Base-by-base conservation (phyloP, 768 basidiomycete genomes). In the Porphyrellus cyaneotinctus region DNA sequence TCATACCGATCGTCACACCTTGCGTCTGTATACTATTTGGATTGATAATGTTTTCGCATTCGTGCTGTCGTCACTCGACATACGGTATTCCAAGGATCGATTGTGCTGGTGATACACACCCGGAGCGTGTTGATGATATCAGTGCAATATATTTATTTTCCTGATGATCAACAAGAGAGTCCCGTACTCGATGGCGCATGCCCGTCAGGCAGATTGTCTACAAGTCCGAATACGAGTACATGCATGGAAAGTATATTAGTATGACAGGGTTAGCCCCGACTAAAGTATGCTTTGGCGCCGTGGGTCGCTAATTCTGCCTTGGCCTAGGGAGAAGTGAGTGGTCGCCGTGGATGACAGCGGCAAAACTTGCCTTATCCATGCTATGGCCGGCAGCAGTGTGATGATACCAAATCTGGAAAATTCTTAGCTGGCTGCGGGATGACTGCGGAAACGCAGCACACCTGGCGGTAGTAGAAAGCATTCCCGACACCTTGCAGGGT, bases 231-330 rank as follows among this genome's bases (percentile, higher is more conserved):
- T 47, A 52, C 53, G 60, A 47, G 51, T 65, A 60, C 67, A 58
- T 58, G 52, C 42, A 47, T 42, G 45, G 48, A 32, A 49, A 51
- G 28, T n/a, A n/a, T n/a, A 56, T 58, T 18, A 42, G 53, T 49
- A 55, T 30, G 49, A 28, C 35, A 43, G 33, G 44, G 57, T 81
- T 70, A 90, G 56, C 88, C 89, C 54, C 89, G 82, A 54, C 84
- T 87, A 70, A 94, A 92, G 72, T 94, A 94, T 24, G 89, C 83
- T 69, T 86, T 90, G 53, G 92, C 87, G 13, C 92, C 92, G 60
- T 93, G 88, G 47, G 77, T 78, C 4, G 90, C 87, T 44, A 95
- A 71, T 67, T 95, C 92, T 24, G 81, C 65, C 72, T 90, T 93
- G 51, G 90, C 93, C 88, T 94, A 47, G 44, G 57, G 47, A 49